Evolutionary conservation across 805 yeast genomes (phyloP).

Genomic region (Blastobotrys peoriensis): DNA sequence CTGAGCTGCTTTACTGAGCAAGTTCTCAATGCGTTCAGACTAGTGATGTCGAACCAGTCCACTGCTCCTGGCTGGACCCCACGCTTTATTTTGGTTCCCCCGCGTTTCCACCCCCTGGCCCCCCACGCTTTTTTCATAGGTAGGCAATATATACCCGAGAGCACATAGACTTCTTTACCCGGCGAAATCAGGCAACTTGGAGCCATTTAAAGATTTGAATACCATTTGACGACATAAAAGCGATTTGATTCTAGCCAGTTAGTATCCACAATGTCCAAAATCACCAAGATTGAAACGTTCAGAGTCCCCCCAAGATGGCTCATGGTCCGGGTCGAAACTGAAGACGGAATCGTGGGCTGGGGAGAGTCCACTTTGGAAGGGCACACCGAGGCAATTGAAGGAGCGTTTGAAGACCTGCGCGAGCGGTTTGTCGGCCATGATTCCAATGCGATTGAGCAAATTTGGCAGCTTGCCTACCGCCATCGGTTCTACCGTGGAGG

Average conservation of each 20-base stretch:
- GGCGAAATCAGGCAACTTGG: neutral
- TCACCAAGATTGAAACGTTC: constrained; percentile 25
- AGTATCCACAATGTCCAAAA: constrained; percentile 11
- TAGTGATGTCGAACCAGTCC: too few species aligned
- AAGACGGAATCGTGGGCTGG: constrained; percentile 27
- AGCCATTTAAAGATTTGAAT: too few species aligned
- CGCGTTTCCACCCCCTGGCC: neutral
- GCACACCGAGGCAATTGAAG: constrained; percentile 30
- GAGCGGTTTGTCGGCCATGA: constrained; percentile 31
- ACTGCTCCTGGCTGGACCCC: too few species aligned
- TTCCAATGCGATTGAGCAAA: constrained; percentile 25
- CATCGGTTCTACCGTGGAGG: constrained; percentile 31
- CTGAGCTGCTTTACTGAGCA: too few species aligned
- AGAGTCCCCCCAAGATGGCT: constrained; percentile 30
- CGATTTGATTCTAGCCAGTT: too few species aligned
- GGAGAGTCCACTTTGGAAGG: constrained; percentile 31
- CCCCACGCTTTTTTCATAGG: neutral
- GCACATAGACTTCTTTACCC: neutral
- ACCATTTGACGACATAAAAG: too few species aligned
- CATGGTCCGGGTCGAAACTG: constrained; percentile 26
- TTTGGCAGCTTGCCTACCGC: constrained; percentile 26
- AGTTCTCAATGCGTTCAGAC: too few species aligned
- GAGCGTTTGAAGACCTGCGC: constrained; percentile 27
- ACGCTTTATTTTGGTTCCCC: neutral
- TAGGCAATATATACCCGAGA: neutral